Evolutionary conservation across 805 yeast species (phyloP), one percentile per base, ranked within the genome.

Genomic region (Priceomyces castillae): DNA sequence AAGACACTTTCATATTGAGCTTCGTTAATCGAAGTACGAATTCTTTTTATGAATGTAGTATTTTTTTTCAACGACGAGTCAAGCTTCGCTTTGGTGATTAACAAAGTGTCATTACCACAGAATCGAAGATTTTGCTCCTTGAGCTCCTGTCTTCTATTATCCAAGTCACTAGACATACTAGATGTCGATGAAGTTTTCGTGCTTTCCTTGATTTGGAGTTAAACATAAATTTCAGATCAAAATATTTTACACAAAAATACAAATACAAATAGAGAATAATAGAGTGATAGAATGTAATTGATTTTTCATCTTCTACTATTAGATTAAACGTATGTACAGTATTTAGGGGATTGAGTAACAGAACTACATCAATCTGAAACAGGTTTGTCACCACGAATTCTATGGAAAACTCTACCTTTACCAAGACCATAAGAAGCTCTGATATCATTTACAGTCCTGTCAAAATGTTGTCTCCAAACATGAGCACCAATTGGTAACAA

Each of bases 401-500:
- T 77, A 47, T 80, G 78, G 71, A 78, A 92, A 4, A 92, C 87
- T 51, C 81, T 74, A 40, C 97, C 97, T 47, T 69, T 62, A 15
- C 82, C 84, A 47, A 92, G 72, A 3, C 89, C 92, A 59, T 85
- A 87, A 58, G 75, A 64, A 49, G 74, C 77, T 64, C 98, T 81
- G 20, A 90, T 83, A 3, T 59, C 61, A 23, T 74, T 75, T 35
- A 87, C 85, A 53, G 83, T 78, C 54, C 86, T 69, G 64, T 94
- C 98, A 81, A 84, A 92, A 34, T 65, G 71, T 52, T 84, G 81
- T 74, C 98, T 82, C 92, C 95, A 92, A 37, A 88, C 74, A 61
- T 89, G 95, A 1, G 95, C 97, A 20, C 98, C 97, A 38, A 90
- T 80, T 1, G 97, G 80, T n/a, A 70, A 68, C 52, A 94, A 74